phyloP scores from a whole-genome alignment of 140 eudicot genomes.

The Flaveria floridana region DNA sequence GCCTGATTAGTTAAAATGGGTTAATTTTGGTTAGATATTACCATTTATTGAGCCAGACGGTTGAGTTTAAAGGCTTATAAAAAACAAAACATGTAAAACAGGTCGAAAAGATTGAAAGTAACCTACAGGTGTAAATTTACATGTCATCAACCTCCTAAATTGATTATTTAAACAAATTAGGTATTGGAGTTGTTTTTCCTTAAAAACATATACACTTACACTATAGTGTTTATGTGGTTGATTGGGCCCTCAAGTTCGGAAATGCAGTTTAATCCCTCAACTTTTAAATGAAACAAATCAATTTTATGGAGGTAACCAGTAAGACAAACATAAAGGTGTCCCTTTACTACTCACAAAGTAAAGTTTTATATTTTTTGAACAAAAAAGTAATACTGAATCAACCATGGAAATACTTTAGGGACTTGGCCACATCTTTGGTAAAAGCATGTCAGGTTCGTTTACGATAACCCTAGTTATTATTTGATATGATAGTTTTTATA shows the following conservation, averaged over 20 bases:
- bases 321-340: neutral
- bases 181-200: neutral
- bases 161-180: neutral
- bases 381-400: neutral
- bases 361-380: neutral
- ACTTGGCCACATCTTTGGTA: neutral
- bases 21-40: neutral
- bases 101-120: neutral
- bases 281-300: neutral
- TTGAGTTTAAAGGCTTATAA: conserved; percentile 3
- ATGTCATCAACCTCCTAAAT: neutral
- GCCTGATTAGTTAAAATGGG: neutral
- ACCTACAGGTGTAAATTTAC: neutral
- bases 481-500: neutral
- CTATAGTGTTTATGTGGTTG: conserved; percentile 5
- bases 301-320: neutral
- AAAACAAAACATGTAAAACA: neutral
- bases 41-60: neutral
- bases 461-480: neutral
- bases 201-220: neutral
- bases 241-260: neutral
- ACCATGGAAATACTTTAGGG: conserved; percentile 11
- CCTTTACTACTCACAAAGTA: neutral
- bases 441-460: conserved; percentile 8
- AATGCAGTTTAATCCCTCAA: neutral